Conservation (phyloP, 306 rosid species). For the Castanospermum australe region DNA sequence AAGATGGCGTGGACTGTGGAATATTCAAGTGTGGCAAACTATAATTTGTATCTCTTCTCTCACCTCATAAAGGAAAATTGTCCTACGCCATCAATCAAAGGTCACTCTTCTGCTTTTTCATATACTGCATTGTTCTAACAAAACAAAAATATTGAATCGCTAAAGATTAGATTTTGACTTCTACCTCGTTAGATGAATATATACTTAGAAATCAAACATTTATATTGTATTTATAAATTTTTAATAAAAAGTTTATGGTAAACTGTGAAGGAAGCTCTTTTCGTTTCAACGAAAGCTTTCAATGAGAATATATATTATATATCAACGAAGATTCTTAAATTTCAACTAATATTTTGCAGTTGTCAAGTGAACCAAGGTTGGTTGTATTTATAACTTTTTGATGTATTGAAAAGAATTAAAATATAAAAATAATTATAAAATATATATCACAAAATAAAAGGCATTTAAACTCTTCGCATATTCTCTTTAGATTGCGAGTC, state of each 20-base stretch:
- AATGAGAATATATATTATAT: too few relatives aligned
- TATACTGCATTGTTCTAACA: conserved; percentile 4
- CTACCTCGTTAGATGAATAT: neutral
- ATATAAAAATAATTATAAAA: neutral
- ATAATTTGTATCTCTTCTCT: neutral
- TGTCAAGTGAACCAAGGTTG: too few relatives aligned
- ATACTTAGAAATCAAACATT: neutral
- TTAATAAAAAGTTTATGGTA: too few relatives aligned
- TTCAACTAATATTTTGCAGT: too few relatives aligned
- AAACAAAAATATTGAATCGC: neutral
- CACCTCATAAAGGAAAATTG: neutral
- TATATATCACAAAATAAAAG: neutral
- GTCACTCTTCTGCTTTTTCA: conserved; percentile 21
- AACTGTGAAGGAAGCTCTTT: too few relatives aligned
- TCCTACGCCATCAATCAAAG: conserved; percentile 28
- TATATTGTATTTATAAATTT: neutral
- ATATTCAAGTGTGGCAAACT: conserved; percentile 28
- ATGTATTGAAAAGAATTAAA: neutral
- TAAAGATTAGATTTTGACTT: conserved; percentile 30
- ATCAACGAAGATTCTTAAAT: too few relatives aligned
- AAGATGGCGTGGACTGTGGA: neutral
- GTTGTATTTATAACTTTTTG: neutral
- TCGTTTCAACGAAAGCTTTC: too few relatives aligned
- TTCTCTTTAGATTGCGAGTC: neutral
- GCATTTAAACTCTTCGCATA: neutral